phyloP scores from a whole-genome alignment of 2,329 filamentous ascomycete species.

The Colletotrichum sp. region DNA sequence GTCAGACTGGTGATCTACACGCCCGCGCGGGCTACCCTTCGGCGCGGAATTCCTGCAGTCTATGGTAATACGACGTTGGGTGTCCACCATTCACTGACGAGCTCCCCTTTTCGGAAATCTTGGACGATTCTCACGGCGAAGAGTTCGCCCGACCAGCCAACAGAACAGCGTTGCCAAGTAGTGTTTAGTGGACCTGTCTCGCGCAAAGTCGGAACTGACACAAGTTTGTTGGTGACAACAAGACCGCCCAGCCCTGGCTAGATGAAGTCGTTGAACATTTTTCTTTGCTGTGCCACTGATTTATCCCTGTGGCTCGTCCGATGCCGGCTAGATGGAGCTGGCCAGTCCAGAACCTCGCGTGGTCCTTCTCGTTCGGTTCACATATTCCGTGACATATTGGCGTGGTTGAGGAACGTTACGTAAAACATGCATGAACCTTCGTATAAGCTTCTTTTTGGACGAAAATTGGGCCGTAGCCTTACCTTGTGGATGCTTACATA shows the following conservation, averaged over 20 bases:
- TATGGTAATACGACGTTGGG: not conserved
- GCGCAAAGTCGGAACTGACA: constrained; percentile 4
- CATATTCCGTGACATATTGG: not conserved
- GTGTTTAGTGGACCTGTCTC: not conserved
- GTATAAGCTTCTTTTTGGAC: not conserved
- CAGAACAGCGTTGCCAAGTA: not conserved
- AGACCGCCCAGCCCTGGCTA: not conserved
- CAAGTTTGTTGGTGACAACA: not conserved
- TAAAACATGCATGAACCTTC: not conserved
- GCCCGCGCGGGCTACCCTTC: not conserved
- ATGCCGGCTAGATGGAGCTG: not conserved
- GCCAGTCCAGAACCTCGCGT: not conserved
- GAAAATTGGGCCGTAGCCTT: not conserved
- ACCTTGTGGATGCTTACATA: not conserved
- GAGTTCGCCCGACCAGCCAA: not conserved
- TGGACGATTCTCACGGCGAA: not conserved
- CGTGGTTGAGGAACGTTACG: not conserved
- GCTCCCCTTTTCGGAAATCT: not conserved
- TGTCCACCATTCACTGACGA: not conserved
- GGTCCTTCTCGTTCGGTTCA: not conserved
- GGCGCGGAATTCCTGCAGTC: not conserved
- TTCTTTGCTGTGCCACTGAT: not conserved
- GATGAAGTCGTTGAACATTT: not conserved
- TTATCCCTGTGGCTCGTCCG: not conserved
- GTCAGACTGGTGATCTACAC: not conserved